phyloP scores from a whole-genome alignment of 352 stramenopile species.

The Globisporangium mamillatum region DNA sequence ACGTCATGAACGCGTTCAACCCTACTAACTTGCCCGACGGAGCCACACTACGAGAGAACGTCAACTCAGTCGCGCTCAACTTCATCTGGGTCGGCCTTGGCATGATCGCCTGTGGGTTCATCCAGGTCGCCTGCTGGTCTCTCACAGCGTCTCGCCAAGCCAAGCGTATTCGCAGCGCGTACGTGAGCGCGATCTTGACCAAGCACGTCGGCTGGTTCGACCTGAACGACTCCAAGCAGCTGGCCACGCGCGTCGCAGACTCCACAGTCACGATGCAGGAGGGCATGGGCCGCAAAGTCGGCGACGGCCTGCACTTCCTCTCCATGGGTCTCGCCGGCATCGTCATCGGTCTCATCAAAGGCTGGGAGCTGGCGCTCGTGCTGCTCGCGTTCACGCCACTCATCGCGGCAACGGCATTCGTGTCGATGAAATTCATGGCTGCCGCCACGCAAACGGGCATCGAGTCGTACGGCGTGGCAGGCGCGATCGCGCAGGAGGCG shows the following conservation, averaged over 20 bases:
- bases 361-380: constrained; percentile 66
- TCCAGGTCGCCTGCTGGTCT: constrained; percentile 51
- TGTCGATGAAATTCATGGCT: constrained; percentile 53
- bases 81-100: constrained; percentile 31
- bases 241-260: constrained; percentile 31
- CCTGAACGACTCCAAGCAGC: constrained; percentile 28
- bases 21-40: constrained; percentile 23
- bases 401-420: constrained; percentile 49
- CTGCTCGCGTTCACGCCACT: constrained; percentile 65
- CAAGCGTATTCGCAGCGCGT: constrained; percentile 34
- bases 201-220: constrained; percentile 53
- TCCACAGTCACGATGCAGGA: constrained; percentile 50
- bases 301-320: constrained; percentile 54
- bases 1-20: constrained; percentile 73
- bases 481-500: constrained; percentile 63
- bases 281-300: constrained; percentile 66
- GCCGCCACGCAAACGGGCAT: constrained; percentile 45
- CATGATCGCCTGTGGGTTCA: constrained; percentile 28
- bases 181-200: constrained; percentile 30
- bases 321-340: constrained; percentile 66
- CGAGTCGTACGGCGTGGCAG: constrained; percentile 61
- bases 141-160: constrained; percentile 61
- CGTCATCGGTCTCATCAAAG: constrained; percentile 58
- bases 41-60: constrained; percentile 8
- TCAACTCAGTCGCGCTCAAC: constrained; percentile 35